These are phyloP conservation scores for Epipyxis sp. DNA, from an alignment of 108 stramenopile genomes.

Conservation along the genomic window DNA sequence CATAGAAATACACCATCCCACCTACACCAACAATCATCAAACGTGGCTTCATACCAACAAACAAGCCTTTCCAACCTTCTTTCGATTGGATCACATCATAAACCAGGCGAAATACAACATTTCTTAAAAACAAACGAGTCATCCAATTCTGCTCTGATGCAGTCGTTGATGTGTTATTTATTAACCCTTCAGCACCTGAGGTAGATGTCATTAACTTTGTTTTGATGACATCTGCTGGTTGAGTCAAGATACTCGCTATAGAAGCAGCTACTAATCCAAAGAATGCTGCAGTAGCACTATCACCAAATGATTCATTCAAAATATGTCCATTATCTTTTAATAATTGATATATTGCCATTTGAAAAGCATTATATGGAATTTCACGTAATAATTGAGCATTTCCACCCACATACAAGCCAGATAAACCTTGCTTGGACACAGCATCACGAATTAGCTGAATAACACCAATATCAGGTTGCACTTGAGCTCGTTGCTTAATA, in stretches of 20 bases:
- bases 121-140: neutral
- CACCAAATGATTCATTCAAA: neutral
- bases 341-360: constrained; percentile 42
- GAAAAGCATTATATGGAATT: constrained; percentile 49
- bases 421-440: constrained; percentile 31
- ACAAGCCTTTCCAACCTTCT: neutral
- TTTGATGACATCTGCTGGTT: constrained; percentile 45
- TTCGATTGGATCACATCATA: too few relatives aligned
- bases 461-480: neutral
- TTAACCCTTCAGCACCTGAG: neutral
- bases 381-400: constrained; percentile 43
- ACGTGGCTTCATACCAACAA: constrained; percentile 11
- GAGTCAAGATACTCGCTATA: neutral
- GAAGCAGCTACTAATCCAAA: constrained; percentile 20
- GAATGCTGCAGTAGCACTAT: neutral
- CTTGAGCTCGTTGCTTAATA: constrained; percentile 50
- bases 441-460: neutral
- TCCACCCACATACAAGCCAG: constrained; percentile 42
- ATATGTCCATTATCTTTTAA: neutral
- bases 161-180: neutral
- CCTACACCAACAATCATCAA: constrained; percentile 5
- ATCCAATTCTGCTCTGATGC: neutral
- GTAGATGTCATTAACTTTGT: constrained; percentile 25
- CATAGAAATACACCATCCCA: constrained; percentile 30
- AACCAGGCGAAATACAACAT: neutral